Conservation (phyloP, 495 filamentous ascomycete genomes). For the Hypoxylon subgilvum region DNA sequence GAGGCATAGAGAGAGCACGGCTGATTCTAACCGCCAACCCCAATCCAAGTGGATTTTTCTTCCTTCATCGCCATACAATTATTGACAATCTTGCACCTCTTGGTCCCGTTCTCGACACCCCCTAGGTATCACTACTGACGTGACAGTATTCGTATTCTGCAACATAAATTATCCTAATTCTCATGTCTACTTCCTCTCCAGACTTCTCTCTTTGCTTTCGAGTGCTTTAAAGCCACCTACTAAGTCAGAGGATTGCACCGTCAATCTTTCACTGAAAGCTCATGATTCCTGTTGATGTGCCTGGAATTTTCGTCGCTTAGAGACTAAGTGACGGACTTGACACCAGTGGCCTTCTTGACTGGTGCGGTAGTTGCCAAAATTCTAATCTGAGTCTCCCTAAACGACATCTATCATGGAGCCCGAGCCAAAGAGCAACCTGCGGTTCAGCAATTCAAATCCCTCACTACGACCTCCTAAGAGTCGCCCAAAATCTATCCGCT, state of each 20-base stretch:
- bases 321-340: not conserved
- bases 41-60: not conserved
- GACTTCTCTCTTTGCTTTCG: not conserved
- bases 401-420: constrained; percentile 10
- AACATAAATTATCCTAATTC: constrained; percentile 3
- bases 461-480: constrained; percentile 24
- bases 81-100: constrained; percentile 1
- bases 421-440: constrained; percentile 6
- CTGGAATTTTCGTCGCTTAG: not conserved
- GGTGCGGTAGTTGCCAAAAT: not conserved
- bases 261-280: not conserved
- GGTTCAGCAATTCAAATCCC: constrained; percentile 27
- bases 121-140: constrained; percentile 20
- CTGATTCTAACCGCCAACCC: not conserved
- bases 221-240: not conserved
- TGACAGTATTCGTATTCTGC: constrained; percentile 13
- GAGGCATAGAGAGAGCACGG: not conserved
- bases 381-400: not conserved
- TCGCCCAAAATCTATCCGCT: constrained; percentile 27
- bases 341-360: not conserved
- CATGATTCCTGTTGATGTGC: not conserved
- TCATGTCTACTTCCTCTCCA: constrained; percentile 5
- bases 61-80: not conserved
- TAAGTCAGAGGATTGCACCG: not conserved
- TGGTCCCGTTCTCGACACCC: not conserved